Evolutionary conservation across 176 grass and related monocot species (phyloP).

Genomic region (Lolium perenne): DNA sequence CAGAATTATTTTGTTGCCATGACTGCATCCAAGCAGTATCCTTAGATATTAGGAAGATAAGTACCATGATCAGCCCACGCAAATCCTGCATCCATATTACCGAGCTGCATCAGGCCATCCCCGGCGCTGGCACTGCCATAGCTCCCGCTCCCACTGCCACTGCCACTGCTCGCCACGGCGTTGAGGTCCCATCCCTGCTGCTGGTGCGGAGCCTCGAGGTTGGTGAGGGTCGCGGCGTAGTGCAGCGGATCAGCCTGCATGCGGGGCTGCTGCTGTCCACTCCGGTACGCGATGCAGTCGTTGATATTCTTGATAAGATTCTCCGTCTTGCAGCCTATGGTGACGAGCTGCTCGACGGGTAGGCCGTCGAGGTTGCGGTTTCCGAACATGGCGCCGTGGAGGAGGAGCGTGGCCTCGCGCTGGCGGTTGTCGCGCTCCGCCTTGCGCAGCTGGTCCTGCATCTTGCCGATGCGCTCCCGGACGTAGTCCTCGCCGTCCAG

Average conservation of each 20-base stretch:
- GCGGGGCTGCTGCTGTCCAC: neutral
- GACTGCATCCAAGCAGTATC: no score
- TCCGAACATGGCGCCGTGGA: conserved; percentile 37
- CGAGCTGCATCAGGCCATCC: neutral
- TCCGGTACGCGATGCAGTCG: conserved; percentile 4
- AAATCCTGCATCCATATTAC: neutral
- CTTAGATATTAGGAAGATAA: no score
- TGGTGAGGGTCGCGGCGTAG: neutral
- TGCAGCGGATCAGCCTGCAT: neutral
- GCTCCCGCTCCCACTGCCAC: neutral
- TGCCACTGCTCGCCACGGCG: neutral
- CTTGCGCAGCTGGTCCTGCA: conserved; percentile 50
- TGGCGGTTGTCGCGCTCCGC: conserved; percentile 31
- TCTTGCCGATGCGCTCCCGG: conserved; percentile 39
- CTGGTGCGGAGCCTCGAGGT: neutral
- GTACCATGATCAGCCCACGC: neutral
- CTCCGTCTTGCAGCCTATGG: conserved; percentile 37
- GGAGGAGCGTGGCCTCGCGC: conserved; percentile 35
- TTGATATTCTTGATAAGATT: conserved; percentile 21
- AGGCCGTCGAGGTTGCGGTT: neutral
- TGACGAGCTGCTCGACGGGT: conserved; percentile 42
- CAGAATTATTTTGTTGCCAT: no score
- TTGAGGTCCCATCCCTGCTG: conserved; percentile 22
- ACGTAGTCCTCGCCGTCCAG: conserved; percentile 55
- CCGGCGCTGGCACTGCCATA: neutral